Conservation (phyloP, 176 grass and related monocot genomes). For the Avena sativa region DNA sequence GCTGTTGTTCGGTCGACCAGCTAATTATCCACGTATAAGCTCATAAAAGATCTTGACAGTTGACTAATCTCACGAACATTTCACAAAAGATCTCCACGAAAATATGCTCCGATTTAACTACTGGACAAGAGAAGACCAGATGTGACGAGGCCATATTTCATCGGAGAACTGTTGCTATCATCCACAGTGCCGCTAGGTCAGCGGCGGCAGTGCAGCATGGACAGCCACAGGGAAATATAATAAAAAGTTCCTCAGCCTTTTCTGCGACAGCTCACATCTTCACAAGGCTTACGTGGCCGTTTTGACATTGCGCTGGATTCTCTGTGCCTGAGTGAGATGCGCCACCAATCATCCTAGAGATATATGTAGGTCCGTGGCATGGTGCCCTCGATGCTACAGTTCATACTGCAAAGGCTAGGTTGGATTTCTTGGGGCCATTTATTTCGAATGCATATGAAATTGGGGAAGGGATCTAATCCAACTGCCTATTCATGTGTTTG, state of each 20-base stretch:
- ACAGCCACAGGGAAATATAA: background rate
- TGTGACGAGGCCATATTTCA: constrained; percentile 3
- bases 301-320: constrained; percentile 52
- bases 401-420: no score
- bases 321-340: constrained; percentile 19
- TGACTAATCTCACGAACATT: background rate
- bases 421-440: background rate
- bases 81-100: background rate
- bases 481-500: background rate
- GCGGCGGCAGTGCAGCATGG: constrained; percentile 38
- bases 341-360: background rate
- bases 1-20: no score
- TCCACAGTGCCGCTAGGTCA: constrained; percentile 20
- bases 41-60: background rate
- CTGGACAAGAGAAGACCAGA: background rate
- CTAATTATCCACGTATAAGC: no score
- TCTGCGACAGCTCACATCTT: constrained; percentile 42
- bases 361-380: background rate
- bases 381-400: background rate
- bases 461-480: background rate
- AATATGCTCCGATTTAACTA: background rate
- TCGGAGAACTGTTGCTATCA: constrained; percentile 31
- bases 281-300: constrained; percentile 46
- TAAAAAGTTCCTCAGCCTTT: constrained; percentile 40
- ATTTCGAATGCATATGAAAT: background rate